phyloP scores from a whole-genome alignment of 441 rosid species.

The Gossypium davidsonii region DNA sequence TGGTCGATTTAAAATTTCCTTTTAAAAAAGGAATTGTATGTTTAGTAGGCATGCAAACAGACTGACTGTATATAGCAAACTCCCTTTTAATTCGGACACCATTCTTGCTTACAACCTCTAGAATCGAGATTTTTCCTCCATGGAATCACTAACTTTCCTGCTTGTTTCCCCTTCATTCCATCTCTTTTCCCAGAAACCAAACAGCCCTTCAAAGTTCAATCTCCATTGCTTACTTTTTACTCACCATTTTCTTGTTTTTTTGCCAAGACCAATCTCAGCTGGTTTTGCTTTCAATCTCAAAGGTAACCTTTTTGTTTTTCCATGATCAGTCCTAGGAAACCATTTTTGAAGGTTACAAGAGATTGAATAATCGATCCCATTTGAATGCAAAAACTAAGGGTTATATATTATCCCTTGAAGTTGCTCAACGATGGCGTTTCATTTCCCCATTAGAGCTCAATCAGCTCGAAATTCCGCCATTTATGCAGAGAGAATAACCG shows the following conservation, averaged over 20 bases:
- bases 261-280: background rate
- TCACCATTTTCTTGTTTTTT: background rate
- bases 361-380: background rate
- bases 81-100: constrained; percentile 22
- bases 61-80: constrained; percentile 20
- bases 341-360: background rate
- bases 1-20: background rate
- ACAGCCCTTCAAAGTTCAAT: background rate
- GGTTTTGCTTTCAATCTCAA: background rate
- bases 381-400: background rate
- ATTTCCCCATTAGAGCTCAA: constrained; percentile 16
- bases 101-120: constrained; percentile 25
- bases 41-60: background rate
- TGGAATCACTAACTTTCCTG: background rate
- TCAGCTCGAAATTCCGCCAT: constrained; percentile 19
- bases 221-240: background rate
- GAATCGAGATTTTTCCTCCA: constrained; percentile 30
- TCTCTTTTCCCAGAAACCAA: constrained; percentile 10
- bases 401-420: background rate
- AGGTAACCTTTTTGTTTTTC: background rate
- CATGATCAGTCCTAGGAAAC: background rate
- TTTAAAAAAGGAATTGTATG: background rate
- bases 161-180: constrained; percentile 7
- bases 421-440: constrained; percentile 23
- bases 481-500: constrained; percentile 34